Conservation (phyloP, 345 rosid species). For the Physaria fendleri region DNA sequence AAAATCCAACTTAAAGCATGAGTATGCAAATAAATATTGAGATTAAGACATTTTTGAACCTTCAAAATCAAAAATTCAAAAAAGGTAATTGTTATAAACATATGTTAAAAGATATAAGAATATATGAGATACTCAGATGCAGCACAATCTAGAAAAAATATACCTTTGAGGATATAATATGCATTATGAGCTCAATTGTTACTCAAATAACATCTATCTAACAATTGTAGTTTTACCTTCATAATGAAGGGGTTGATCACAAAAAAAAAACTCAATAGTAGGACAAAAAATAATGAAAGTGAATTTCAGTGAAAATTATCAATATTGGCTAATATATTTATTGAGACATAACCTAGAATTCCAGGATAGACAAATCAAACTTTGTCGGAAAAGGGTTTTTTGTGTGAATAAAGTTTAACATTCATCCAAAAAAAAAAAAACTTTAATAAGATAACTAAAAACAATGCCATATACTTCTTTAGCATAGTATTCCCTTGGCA, state of each 20-base stretch:
- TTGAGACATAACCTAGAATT: background rate
- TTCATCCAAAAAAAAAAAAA: too few relatives aligned
- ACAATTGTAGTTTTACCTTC: slow-evolving; percentile 71
- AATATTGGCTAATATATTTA: background rate
- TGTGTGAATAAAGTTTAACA: too few relatives aligned
- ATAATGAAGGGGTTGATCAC: background rate
- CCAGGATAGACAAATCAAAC: too few relatives aligned
- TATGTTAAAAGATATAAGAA: too few relatives aligned
- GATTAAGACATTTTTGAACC: slow-evolving; percentile 76
- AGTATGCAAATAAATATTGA: slow-evolving; percentile 78
- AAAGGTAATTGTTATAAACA: background rate
- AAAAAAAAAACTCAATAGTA: background rate
- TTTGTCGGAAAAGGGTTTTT: too few relatives aligned
- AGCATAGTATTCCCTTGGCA: slow-evolving; percentile 45
- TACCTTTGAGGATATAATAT: slow-evolving; percentile 84
- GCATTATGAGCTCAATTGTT: slow-evolving; percentile 70
- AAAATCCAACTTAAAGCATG: slow-evolving; percentile 91
- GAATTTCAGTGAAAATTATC: background rate
- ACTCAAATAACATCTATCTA: slow-evolving; percentile 82
- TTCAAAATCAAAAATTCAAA: slow-evolving; percentile 29
- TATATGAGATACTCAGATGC: background rate
- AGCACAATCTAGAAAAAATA: background rate
- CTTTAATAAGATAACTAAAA: background rate
- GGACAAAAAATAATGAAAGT: background rate
- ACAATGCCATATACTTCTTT: slow-evolving; percentile 42